phyloP scores from a whole-genome alignment of 2,329 filamentous ascomycete genomes.

The Cryphonectria parasitica region DNA sequence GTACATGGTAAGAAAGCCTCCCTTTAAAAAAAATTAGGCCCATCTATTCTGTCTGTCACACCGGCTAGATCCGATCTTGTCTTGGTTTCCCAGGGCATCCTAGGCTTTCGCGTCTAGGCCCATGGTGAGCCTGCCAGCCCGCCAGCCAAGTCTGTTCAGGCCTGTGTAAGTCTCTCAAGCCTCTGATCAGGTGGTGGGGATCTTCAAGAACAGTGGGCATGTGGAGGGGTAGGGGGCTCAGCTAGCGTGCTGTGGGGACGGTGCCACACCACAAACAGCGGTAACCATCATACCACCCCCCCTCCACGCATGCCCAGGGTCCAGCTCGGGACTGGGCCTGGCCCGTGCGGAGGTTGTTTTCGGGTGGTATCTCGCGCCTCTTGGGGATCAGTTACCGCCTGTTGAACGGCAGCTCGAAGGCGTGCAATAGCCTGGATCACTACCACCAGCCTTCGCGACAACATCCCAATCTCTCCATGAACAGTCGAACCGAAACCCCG shows the following conservation, averaged over 20 bases:
- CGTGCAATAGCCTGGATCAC: not conserved
- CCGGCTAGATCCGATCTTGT: not conserved
- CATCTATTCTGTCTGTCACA: not conserved
- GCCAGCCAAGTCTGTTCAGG: not conserved
- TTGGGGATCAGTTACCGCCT: constrained; percentile 12
- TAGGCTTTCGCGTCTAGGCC: not conserved
- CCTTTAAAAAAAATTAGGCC: not conserved
- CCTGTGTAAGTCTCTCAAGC: not conserved
- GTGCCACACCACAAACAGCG: not conserved
- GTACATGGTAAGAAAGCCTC: not conserved
- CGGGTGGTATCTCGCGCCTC: constrained; percentile 22
- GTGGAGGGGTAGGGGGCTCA: not conserved
- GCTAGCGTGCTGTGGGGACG: constrained; percentile 24
- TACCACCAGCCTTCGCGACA: not conserved
- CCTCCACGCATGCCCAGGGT: constrained; percentile 7
- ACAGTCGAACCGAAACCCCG: not conserved
- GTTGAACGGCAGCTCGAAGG: not conserved
- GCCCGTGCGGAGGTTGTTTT: constrained; percentile 29
- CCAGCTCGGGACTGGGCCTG: constrained; percentile 24
- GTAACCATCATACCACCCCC: not conserved
- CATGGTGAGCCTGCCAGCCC: not conserved
- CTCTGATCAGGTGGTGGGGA: constrained; percentile 14
- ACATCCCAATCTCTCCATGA: not conserved
- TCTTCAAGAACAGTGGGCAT: not conserved
- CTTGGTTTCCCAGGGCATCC: not conserved